Evolutionary conservation across 495 filamentous ascomycete genomes (phyloP).

Genomic region (Friedmanniomyces simplex): DNA sequence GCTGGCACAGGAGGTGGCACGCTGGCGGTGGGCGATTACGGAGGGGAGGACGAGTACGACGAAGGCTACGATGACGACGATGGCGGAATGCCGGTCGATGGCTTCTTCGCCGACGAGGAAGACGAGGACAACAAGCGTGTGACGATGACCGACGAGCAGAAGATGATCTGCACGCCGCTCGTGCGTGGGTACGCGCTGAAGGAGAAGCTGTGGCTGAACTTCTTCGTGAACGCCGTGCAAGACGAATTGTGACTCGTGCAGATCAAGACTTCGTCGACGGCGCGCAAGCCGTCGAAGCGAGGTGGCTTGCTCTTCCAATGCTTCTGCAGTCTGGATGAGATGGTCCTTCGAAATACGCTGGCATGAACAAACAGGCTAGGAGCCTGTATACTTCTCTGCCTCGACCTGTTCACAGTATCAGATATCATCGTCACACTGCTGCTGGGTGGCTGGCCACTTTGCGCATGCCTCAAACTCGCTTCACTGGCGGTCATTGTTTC

Average conservation of each 20-base stretch:
- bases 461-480: background rate
- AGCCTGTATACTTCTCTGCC: background rate
- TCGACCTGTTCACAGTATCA: background rate
- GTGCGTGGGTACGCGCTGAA: slow-evolving; percentile 37
- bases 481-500: background rate
- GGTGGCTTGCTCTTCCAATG: background rate
- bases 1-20: slow-evolving; percentile 1
- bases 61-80: slow-evolving; percentile 24
- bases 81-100: slow-evolving; percentile 32
- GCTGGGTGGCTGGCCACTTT: background rate
- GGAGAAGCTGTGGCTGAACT: slow-evolving; percentile 37
- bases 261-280: background rate
- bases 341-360: too few relatives aligned
- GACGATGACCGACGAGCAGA: slow-evolving; percentile 30
- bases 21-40: background rate
- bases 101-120: slow-evolving; percentile 29
- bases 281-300: background rate
- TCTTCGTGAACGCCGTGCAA: slow-evolving; percentile 15
- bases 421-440: background rate
- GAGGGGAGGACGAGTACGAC: slow-evolving; percentile 23
- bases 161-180: slow-evolving; percentile 30
- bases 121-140: slow-evolving; percentile 23
- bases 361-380: background rate
- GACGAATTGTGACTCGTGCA: slow-evolving; percentile 10
- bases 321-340: background rate